These are phyloP conservation scores for Paspalum vaginatum DNA, from an alignment of 176 grass and related monocot species.

Conservation along the genomic window DNA sequence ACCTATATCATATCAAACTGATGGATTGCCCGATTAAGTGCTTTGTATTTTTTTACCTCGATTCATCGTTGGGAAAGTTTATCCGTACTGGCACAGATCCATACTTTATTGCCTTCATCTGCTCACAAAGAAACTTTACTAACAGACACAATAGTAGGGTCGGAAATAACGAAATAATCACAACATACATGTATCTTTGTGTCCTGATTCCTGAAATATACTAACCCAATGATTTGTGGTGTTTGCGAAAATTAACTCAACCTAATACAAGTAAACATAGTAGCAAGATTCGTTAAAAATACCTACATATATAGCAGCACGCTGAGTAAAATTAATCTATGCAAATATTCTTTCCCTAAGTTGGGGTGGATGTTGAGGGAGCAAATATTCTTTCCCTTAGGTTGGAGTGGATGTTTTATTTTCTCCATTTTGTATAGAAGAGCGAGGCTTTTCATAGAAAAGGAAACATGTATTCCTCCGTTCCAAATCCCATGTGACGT, in stretches of 20 bases:
- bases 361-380: too few relatives aligned
- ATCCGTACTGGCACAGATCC: conserved; percentile 47
- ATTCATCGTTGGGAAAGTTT: conserved; percentile 37
- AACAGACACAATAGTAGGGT: background rate
- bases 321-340: background rate
- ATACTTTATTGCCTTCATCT: conserved; percentile 69
- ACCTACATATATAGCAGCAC: background rate
- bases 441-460: too few relatives aligned
- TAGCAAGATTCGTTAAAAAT: background rate
- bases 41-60: conserved; percentile 37
- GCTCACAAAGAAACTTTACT: conserved; percentile 25
- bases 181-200: background rate
- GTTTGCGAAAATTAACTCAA: background rate
- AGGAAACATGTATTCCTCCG: too few relatives aligned
- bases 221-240: background rate
- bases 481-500: too few relatives aligned
- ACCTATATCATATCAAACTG: conserved; percentile 4
- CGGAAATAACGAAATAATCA: conserved; percentile 17
- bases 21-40: conserved; percentile 23
- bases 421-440: too few relatives aligned
- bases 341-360: too few relatives aligned
- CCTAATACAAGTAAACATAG: background rate
- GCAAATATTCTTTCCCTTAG: too few relatives aligned
- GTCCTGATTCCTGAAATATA: conserved; percentile 13
- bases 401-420: too few relatives aligned